These are phyloP conservation scores for Panicum hallii DNA, from an alignment of 202 grass and related monocot genomes.

Conservation along the genomic window DNA sequence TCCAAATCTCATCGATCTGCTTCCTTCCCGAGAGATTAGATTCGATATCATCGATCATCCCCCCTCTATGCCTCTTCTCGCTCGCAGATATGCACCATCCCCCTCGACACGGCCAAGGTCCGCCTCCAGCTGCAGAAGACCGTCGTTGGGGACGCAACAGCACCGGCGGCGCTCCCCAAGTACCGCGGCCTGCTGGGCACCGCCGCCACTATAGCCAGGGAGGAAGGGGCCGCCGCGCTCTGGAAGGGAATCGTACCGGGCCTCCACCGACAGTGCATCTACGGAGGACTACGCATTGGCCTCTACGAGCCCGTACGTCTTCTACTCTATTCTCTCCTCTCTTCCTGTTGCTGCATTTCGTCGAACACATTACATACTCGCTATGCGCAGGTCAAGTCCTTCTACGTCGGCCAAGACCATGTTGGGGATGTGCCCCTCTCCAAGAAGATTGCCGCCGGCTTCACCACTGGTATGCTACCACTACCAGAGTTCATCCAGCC, in stretches of 20 bases:
- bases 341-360: not conserved
- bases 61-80: too few relatives aligned
- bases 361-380: not conserved
- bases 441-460: conserved; percentile 88
- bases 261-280: conserved; percentile 86
- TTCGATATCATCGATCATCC: too few relatives aligned
- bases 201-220: conserved; percentile 74
- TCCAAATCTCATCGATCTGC: not conserved
- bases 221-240: conserved; percentile 76
- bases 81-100: conserved; percentile 80
- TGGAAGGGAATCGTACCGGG: conserved; percentile 87
- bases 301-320: conserved; percentile 74
- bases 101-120: conserved; percentile 92
- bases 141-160: not conserved
- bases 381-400: conserved; percentile 58
- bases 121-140: conserved; percentile 93
- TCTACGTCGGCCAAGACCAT: conserved; percentile 73
- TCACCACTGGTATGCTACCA: conserved; percentile 67
- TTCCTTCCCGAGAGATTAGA: too few relatives aligned
- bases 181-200: conserved; percentile 82
- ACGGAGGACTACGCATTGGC: conserved; percentile 81
- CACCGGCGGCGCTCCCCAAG: conserved; percentile 43
- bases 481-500: too few relatives aligned
- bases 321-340: too few relatives aligned
- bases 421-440: conserved; percentile 80